Evolutionary conservation across 345 rosid genomes (phyloP).

Genomic region (Salix udensis): DNA sequence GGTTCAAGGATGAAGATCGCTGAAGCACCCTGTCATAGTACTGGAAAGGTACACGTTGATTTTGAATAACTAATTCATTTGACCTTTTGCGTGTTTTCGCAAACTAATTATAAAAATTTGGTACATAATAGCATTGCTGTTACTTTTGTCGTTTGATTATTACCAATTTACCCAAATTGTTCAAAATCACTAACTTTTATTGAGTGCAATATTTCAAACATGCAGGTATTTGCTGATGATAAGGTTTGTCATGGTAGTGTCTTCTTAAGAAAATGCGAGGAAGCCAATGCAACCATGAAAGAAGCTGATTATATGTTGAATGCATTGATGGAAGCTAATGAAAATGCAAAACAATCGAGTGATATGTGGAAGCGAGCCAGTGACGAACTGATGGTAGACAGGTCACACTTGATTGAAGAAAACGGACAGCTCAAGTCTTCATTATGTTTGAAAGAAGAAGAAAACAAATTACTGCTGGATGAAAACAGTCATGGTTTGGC

Average conservation of each 20-base stretch:
- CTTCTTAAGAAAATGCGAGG: slow-evolving; percentile 63
- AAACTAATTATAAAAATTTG: not conserved
- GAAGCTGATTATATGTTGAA: slow-evolving; percentile 71
- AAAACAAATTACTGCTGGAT: slow-evolving; percentile 46
- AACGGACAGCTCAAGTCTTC: slow-evolving; percentile 56
- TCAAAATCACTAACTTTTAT: slow-evolving; percentile 1
- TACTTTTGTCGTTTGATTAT: not conserved
- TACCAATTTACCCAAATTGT: not conserved
- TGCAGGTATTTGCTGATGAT: slow-evolving; percentile 39
- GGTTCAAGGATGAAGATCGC: slow-evolving; percentile 29
- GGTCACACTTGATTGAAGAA: slow-evolving; percentile 44
- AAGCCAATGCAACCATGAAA: slow-evolving; percentile 59
- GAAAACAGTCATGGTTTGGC: slow-evolving; percentile 32
- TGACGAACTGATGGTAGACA: slow-evolving; percentile 50
- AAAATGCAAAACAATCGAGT: slow-evolving; percentile 48
- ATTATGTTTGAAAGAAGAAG: slow-evolving; percentile 45
- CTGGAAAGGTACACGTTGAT: slow-evolving; percentile 36
- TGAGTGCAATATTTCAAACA: slow-evolving; percentile 20
- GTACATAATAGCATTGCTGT: not conserved
- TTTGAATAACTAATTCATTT: slow-evolving; percentile 14
- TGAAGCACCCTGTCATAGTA: slow-evolving; percentile 26
- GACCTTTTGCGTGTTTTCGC: not conserved
- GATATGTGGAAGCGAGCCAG: slow-evolving; percentile 52
- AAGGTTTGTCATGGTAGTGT: slow-evolving; percentile 37
- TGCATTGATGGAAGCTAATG: slow-evolving; percentile 60